Percentiles rank a stretch among this genome's conserved stretches.
These are phyloP conservation scores for Ogataea methylovora DNA, from an alignment of 805 yeast genomes.

Conservation along the genomic window DNA sequence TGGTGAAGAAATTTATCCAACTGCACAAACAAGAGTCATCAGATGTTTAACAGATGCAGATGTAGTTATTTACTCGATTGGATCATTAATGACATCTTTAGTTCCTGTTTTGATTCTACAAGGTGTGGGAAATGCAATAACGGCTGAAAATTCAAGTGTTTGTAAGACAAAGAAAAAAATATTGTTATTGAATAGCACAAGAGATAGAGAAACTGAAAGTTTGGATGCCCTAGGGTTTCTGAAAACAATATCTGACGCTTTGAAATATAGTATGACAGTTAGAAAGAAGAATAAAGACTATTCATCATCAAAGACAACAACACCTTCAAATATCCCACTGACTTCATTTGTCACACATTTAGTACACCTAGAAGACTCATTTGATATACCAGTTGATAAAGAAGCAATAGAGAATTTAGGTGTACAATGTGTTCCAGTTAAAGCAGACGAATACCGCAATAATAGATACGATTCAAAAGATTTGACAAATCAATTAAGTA, in stretches of 20 bases:
- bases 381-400: slow-evolving; percentile 42
- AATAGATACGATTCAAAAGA: slow-evolving; percentile 35
- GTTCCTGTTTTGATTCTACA: slow-evolving; percentile 69
- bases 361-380: slow-evolving; percentile 42
- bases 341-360: slow-evolving; percentile 53
- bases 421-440: slow-evolving; percentile 38
- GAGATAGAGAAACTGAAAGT: slow-evolving; percentile 75
- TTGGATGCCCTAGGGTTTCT: slow-evolving; percentile 56
- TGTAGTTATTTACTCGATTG: slow-evolving; percentile 68
- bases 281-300: slow-evolving; percentile 8
- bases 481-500: slow-evolving; percentile 19
- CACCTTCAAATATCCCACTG: not conserved
- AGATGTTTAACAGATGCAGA: slow-evolving; percentile 42
- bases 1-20: slow-evolving; percentile 79
- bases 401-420: slow-evolving; percentile 32
- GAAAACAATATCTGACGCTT: slow-evolving; percentile 45
- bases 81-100: slow-evolving; percentile 83
- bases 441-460: slow-evolving; percentile 14
- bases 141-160: slow-evolving; percentile 5
- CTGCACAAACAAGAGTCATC: slow-evolving; percentile 57
- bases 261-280: slow-evolving; percentile 39
- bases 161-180: slow-evolving; percentile 35
- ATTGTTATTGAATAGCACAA: slow-evolving; percentile 62
- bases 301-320: slow-evolving; percentile 9
- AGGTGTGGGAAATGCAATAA: slow-evolving; percentile 64